These are phyloP conservation scores for Apiotrichum porosum DNA, from an alignment of 1,284 basidiomycete genomes.

Conservation along the genomic window DNA sequence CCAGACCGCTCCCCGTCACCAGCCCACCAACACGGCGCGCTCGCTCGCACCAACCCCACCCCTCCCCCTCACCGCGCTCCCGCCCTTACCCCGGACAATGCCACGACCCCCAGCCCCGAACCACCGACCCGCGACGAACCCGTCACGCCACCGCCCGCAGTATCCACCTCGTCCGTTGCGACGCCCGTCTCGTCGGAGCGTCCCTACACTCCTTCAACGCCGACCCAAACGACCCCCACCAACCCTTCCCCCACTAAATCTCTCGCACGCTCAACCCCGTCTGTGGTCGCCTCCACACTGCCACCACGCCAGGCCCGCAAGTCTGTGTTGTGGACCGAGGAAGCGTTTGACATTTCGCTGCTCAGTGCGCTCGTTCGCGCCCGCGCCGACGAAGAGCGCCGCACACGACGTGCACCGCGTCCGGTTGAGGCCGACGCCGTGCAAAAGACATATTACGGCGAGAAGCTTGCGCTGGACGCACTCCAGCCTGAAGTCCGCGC, in stretches of 20 bases:
- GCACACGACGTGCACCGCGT: slow-evolving; percentile 1
- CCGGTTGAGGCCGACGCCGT: slow-evolving; percentile 55
- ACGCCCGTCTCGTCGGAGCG: slow-evolving; percentile 1
- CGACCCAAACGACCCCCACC: not conserved
- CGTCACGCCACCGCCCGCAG: no score
- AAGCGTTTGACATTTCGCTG: slow-evolving; percentile 43
- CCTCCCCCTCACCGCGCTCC: slow-evolving; percentile 10
- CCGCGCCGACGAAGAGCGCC: slow-evolving; percentile 21
- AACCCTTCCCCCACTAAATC: no score
- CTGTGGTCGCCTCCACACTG: no score
- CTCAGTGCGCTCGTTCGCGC: slow-evolving; percentile 36
- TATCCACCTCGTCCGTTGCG: not conserved
- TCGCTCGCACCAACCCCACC: slow-evolving; percentile 12
- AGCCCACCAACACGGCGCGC: not conserved
- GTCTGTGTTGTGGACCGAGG: slow-evolving; percentile 42
- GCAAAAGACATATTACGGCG: slow-evolving; percentile 69
- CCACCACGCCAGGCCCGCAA: no score
- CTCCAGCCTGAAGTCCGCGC: slow-evolving; percentile 68
- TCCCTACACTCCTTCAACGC: not conserved
- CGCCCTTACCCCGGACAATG: not conserved
- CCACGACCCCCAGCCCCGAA: not conserved
- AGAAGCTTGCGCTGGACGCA: slow-evolving; percentile 51
- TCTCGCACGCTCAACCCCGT: no score
- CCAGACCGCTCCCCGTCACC: slow-evolving; percentile 11
- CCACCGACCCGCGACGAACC: no score